Conservation (phyloP, 164 flowering plant genomes). For the Umbilicus rupestris region DNA sequence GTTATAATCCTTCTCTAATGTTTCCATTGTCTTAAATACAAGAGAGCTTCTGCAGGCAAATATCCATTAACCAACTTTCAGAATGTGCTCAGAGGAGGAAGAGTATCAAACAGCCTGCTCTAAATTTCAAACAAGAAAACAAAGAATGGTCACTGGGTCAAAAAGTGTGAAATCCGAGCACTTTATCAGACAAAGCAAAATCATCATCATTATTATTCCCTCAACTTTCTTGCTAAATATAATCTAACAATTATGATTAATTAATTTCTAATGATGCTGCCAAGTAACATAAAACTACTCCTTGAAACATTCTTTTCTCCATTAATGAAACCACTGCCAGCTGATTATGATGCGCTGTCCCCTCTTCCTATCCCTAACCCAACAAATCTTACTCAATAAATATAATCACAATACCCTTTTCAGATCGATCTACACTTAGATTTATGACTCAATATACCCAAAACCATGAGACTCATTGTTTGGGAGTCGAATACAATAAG, state of each 20-base stretch:
- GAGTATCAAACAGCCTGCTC: not conserved
- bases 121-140: not conserved
- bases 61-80: not conserved
- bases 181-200: not conserved
- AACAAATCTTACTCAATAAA: not conserved
- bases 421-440: not conserved
- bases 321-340: not conserved
- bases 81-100: not conserved
- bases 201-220: not conserved
- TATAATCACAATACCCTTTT: not conserved
- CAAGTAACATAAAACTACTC: not conserved
- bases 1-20: too few relatives aligned
- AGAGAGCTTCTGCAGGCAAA: not conserved
- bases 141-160: not conserved
- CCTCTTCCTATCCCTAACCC: not conserved
- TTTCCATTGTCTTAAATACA: too few relatives aligned
- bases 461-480: too few relatives aligned
- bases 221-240: not conserved
- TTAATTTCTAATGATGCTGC: not conserved
- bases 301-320: not conserved
- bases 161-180: not conserved
- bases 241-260: not conserved
- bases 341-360: slow-evolving; percentile 1
- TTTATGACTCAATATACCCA: not conserved
- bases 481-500: too few relatives aligned